Evolutionary conservation across 371 early-diverging fungal species (phyloP).

Genomic region (Apophysomyces ossiformis): DNA sequence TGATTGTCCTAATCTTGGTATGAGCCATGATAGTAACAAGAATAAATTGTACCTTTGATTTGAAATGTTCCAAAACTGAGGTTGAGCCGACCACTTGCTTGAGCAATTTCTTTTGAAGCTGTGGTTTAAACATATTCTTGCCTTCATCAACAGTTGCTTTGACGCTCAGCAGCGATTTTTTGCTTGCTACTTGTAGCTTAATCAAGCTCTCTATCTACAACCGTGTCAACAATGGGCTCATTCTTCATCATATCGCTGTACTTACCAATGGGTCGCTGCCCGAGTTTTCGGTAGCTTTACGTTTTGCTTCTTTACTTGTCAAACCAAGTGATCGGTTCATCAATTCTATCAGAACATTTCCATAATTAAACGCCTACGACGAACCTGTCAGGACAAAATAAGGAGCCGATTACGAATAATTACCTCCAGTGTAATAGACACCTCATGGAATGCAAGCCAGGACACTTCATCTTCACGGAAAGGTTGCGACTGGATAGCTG

Average conservation of each 20-base stretch:
- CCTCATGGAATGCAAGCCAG: slow-evolving; percentile 41
- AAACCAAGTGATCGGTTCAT: slow-evolving; percentile 41
- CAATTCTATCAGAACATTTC: slow-evolving; percentile 39
- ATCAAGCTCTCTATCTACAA: slow-evolving; percentile 21
- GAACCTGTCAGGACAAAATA: not conserved
- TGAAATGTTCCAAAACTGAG: slow-evolving; percentile 20
- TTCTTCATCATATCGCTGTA: not conserved
- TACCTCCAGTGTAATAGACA: slow-evolving; percentile 41
- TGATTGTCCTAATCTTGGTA: slow-evolving; percentile 27
- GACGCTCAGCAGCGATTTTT: slow-evolving; percentile 27
- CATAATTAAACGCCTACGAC: slow-evolving; percentile 45
- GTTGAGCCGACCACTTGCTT: slow-evolving; percentile 31
- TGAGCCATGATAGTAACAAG: not conserved
- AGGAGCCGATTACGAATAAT: not conserved
- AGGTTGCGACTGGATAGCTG: slow-evolving; percentile 15
- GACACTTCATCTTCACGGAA: slow-evolving; percentile 22
- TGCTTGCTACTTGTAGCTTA: slow-evolving; percentile 26
- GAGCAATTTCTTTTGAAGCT: slow-evolving; percentile 40
- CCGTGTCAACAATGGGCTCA: not conserved
- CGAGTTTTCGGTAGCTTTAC: slow-evolving; percentile 39
- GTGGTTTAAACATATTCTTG: slow-evolving; percentile 36
- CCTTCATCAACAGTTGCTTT: slow-evolving; percentile 32
- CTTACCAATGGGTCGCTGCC: slow-evolving; percentile 38
- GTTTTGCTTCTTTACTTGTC: slow-evolving; percentile 45
- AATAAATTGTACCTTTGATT: slow-evolving; percentile 21